Evolutionary conservation across 176 grass and related monocot species (phyloP), one percentile per base, ranked within the genome.

Genomic region (Dendrocalamus sinicus): DNA sequence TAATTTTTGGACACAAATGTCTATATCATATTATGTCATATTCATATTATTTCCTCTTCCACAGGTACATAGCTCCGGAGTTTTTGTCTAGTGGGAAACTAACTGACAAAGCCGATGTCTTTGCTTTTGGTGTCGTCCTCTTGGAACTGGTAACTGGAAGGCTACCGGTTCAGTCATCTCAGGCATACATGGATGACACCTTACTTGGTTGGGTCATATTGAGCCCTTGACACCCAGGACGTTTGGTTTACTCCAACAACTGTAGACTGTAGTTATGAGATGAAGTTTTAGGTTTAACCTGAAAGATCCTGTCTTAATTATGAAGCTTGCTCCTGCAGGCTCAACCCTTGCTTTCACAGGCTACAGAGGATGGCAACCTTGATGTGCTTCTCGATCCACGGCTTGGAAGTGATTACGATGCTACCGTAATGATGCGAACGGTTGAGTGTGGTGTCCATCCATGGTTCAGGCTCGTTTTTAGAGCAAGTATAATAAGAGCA

Each of bases 391-490:
- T 28, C 28, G 1, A 28, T 28, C 28, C 28, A 28, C 28, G 28
- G 28, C 28, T 28, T 28, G 28, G 28, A 28, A 28, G 28, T 28
- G 28, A 1, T 28, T 28, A 28, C 28, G 28, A 28, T 28, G 28
- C 28, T 28, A 28, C 28, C 28, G 1, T 28, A 28, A 28, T 28
- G 28, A 28, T 28, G 28, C 28, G 28, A 28, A 28, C 1, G 28
- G 28, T 92, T 6, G 78, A 89, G 51, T 92, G 91, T 37, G 2
- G 68, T 87, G 91, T 53, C 87, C 91, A 67, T 73, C 44, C 52
- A 92, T 92, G 87, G 85, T 82, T 58, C 91, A 92, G 86, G 90
- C 86, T 62, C 39, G 45, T 67, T n/a, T n/a, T n/a, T n/a, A n/a
- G n/a, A n/a, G n/a, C n/a, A n/a, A n/a, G n/a, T n/a, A n/a, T n/a